Evolutionary conservation across 2,329 filamentous ascomycete species (phyloP).

Genomic region (Whalleya microplaca): DNA sequence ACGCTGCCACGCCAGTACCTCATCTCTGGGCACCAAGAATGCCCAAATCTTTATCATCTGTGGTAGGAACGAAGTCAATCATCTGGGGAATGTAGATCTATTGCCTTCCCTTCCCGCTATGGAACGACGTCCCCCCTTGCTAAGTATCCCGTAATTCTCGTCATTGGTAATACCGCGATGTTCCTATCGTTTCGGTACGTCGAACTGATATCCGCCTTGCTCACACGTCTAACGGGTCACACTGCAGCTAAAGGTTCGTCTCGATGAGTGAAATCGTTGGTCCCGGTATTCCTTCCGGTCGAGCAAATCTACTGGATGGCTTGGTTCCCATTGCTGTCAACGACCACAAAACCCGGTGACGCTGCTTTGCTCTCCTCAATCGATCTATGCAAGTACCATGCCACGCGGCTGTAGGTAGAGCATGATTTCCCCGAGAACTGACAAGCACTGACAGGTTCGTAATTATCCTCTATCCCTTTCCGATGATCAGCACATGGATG

Average conservation of each 20-base stretch:
- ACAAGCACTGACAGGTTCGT: not conserved
- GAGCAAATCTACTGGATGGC: conserved; percentile 3
- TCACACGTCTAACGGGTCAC: conserved; percentile 25
- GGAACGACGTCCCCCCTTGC: conserved; percentile 23
- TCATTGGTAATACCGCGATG: conserved; percentile 17
- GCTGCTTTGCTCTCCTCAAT: conserved; percentile 13
- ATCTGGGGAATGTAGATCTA: conserved; percentile 28
- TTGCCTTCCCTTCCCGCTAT: conserved; percentile 22
- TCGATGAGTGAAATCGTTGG: conserved; percentile 30
- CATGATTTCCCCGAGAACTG: not conserved
- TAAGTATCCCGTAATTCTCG: conserved; percentile 12
- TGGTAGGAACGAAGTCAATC: conserved; percentile 22
- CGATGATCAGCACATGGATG: not conserved
- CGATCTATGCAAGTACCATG: conserved; percentile 13
- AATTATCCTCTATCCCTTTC: not conserved
- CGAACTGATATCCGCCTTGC: conserved; percentile 20
- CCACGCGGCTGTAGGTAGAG: conserved; percentile 1
- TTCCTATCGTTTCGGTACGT: conserved; percentile 21
- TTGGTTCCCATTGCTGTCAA: conserved; percentile 14
- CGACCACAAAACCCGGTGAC: conserved; percentile 8
- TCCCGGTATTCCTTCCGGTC: conserved; percentile 3
- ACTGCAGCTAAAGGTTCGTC: conserved; percentile 30
- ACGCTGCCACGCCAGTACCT: conserved; percentile 9
- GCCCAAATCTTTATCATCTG: conserved; percentile 25
- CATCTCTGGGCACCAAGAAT: conserved; percentile 19